phyloP scores from a whole-genome alignment of 2,329 filamentous ascomycete species.

The Emergomyces africanus region DNA sequence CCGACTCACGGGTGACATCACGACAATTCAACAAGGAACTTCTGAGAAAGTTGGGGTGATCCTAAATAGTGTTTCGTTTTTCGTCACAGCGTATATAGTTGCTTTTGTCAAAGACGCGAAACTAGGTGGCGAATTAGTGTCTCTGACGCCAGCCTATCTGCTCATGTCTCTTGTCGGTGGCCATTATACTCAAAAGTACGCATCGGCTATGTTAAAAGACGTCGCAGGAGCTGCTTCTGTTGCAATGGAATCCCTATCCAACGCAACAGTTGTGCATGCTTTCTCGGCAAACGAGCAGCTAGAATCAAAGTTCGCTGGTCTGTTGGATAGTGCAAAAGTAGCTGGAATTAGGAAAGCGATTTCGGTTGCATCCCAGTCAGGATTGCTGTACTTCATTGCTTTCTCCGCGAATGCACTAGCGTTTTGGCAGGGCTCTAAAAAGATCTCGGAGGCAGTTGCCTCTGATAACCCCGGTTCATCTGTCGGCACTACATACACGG shows the following conservation, averaged over 20 bases:
- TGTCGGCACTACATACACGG: constrained; percentile 40
- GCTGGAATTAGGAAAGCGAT: constrained; percentile 45
- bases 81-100: constrained; percentile 36
- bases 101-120: constrained; percentile 37
- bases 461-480: constrained; percentile 24
- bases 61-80: constrained; percentile 34
- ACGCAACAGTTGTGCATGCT: constrained; percentile 47
- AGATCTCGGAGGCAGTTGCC: constrained; percentile 29
- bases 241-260: constrained; percentile 45
- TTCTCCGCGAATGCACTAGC: constrained; percentile 52
- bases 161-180: constrained; percentile 34
- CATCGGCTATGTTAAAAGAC: constrained; percentile 34
- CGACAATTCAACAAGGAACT: constrained; percentile 35
- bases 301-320: constrained; percentile 41
- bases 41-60: constrained; percentile 39
- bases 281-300: constrained; percentile 45
- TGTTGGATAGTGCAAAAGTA: constrained; percentile 35
- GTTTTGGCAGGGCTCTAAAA: constrained; percentile 51
- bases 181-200: constrained; percentile 33
- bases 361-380: constrained; percentile 42
- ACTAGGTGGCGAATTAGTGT: constrained; percentile 34
- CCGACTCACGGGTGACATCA: constrained; percentile 35
- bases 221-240: constrained; percentile 46
- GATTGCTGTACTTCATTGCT: constrained; percentile 50
- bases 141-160: constrained; percentile 34